These are phyloP conservation scores for Lachnellula cervina DNA, from an alignment of 2,329 filamentous ascomycete genomes.

Conservation along the genomic window DNA sequence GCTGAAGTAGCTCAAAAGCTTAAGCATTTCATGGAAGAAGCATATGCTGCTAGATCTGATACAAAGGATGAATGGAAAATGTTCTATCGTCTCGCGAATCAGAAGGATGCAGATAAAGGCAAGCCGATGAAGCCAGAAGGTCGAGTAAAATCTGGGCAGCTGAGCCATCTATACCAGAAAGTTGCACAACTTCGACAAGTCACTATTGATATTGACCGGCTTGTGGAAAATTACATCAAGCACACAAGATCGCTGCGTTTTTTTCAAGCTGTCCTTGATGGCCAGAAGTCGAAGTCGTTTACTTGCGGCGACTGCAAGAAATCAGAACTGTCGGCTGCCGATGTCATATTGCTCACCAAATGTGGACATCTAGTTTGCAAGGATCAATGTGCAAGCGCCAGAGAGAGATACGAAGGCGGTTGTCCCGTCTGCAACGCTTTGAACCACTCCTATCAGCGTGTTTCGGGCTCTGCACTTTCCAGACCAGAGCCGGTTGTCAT, in stretches of 20 bases:
- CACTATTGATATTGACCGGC: neutral
- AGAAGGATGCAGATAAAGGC: neutral
- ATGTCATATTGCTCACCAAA: slow-evolving; percentile 38
- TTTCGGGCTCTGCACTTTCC: neutral
- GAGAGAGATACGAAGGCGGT: slow-evolving; percentile 1
- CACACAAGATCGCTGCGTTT: neutral
- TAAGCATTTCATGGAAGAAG: slow-evolving; percentile 2
- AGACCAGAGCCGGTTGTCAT: neutral
- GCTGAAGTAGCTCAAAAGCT: slow-evolving; percentile 1
- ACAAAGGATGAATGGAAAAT: slow-evolving; percentile 28
- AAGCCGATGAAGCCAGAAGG: neutral
- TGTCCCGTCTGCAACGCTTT: neutral
- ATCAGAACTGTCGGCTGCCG: neutral
- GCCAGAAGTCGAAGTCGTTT: neutral
- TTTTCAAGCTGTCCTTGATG: neutral
- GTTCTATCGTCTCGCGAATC: slow-evolving; percentile 21
- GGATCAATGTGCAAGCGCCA: slow-evolving; percentile 7
- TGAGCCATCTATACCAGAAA: neutral
- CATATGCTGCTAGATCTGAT: slow-evolving; percentile 13
- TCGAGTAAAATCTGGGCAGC: neutral
- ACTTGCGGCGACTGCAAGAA: neutral
- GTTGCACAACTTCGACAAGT: neutral
- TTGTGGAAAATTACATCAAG: neutral
- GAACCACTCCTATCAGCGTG: neutral
- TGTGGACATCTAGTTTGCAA: slow-evolving; percentile 48